These are phyloP conservation scores for Thelonectria olida DNA, from an alignment of 2,329 filamentous ascomycete genomes.

Conservation along the genomic window DNA sequence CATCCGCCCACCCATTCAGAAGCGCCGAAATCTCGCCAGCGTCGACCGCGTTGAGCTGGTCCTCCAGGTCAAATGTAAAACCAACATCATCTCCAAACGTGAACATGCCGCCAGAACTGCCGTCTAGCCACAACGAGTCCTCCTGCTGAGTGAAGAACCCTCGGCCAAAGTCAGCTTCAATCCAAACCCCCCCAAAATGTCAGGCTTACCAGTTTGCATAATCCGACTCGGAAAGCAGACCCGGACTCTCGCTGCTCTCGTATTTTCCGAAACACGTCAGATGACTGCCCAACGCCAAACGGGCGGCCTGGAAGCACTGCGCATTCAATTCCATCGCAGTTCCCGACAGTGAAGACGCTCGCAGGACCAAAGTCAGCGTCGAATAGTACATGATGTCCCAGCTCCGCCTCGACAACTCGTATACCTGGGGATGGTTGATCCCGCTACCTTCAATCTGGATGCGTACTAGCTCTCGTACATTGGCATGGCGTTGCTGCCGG, in stretches of 20 bases:
- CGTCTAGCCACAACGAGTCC: not conserved
- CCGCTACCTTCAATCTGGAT: conserved; percentile 24
- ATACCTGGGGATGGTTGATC: conserved; percentile 12
- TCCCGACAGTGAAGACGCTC: conserved; percentile 22
- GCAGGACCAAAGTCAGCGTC: conserved; percentile 24
- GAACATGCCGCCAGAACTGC: not conserved
- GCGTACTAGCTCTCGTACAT: not conserved
- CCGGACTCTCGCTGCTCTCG: not conserved
- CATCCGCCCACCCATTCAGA: not conserved
- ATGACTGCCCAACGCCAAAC: conserved; percentile 22
- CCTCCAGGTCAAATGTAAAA: conserved; percentile 7
- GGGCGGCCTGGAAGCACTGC: conserved; percentile 29
- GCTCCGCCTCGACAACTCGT: conserved; percentile 11
- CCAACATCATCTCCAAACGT: not conserved
- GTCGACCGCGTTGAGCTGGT: not conserved
- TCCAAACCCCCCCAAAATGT: too few species aligned
- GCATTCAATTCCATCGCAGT: conserved; percentile 22
- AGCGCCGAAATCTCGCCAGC: not conserved
- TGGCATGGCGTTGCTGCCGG: accelerated
- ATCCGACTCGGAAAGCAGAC: conserved; percentile 22
- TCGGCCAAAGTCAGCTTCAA: conserved; percentile 7
- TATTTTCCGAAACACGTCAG: conserved; percentile 29
- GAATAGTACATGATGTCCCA: conserved; percentile 37
- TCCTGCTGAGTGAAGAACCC: conserved; percentile 27
- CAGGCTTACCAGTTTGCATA: conserved; percentile 30